Percentiles rank a stretch among this genome's conserved stretches.
Conservation (phyloP, 257 asterid species). For the Solanum pennellii region DNA sequence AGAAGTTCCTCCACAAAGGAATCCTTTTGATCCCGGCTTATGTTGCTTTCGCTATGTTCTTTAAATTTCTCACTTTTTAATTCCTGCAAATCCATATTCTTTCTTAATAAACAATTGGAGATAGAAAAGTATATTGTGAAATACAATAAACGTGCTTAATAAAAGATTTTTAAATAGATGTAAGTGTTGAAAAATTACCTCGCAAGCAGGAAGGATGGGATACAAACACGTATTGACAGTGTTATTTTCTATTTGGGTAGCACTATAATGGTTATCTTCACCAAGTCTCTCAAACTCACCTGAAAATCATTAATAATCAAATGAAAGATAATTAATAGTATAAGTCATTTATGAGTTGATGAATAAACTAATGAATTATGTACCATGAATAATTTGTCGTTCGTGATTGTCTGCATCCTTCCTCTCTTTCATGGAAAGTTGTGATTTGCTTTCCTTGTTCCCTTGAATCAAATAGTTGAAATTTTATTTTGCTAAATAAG, state of each 20-base stretch:
- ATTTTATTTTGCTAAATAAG: background rate
- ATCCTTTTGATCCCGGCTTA: background rate
- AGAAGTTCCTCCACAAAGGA: too few relatives aligned
- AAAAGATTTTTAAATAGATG: background rate
- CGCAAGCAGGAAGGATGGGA: background rate
- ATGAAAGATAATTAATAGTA: background rate
- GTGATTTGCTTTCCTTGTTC: background rate
- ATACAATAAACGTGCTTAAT: background rate
- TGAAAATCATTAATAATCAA: background rate
- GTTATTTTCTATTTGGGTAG: background rate
- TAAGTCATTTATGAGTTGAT: background rate
- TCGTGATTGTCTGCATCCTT: background rate
- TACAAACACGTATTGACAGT: background rate
- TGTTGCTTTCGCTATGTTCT: too few relatives aligned
- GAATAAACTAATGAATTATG: background rate
- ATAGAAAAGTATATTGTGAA: background rate
- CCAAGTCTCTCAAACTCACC: background rate
- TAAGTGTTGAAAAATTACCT: background rate
- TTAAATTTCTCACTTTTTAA: background rate
- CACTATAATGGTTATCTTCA: background rate
- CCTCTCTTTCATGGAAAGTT: background rate
- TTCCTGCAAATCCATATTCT: background rate
- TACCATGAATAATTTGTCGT: background rate
- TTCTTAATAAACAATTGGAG: background rate
- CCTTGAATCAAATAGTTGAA: background rate